phyloP scores from a whole-genome alignment of 2,329 filamentous ascomycete genomes.

The Trichoderma endophyticum region DNA sequence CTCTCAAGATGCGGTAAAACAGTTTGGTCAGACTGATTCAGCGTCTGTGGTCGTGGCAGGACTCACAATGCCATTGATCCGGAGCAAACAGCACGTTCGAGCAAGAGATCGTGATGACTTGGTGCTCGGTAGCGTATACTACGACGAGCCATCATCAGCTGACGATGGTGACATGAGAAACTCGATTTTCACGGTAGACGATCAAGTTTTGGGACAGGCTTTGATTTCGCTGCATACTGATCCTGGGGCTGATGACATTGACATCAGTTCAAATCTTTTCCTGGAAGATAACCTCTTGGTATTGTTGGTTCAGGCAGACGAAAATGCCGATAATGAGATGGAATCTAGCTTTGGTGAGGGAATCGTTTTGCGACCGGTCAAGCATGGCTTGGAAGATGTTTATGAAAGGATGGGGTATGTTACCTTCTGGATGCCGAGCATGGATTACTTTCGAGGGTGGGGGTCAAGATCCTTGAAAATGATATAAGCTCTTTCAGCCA shows the following conservation, averaged over 20 bases:
- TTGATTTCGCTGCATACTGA: not conserved
- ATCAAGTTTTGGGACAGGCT: not conserved
- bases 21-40: not conserved
- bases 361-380: not conserved
- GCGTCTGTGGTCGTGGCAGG: not conserved
- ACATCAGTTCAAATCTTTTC: not conserved
- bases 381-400: not conserved
- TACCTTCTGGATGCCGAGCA: not conserved
- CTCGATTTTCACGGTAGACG: not conserved
- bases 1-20: not conserved
- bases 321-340: not conserved
- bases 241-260: not conserved
- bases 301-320: not conserved
- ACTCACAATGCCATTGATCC: not conserved
- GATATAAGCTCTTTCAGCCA: not conserved
- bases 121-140: not conserved
- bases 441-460: not conserved
- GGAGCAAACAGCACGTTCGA: not conserved
- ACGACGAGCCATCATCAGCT: not conserved
- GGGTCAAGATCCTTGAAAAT: not conserved
- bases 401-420: not conserved
- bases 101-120: not conserved
- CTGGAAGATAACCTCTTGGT: not conserved
- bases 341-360: not conserved
- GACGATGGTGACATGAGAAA: not conserved